Conservation (phyloP, 2,329 filamentous ascomycete species). For the Aspergillus hortae region DNA sequence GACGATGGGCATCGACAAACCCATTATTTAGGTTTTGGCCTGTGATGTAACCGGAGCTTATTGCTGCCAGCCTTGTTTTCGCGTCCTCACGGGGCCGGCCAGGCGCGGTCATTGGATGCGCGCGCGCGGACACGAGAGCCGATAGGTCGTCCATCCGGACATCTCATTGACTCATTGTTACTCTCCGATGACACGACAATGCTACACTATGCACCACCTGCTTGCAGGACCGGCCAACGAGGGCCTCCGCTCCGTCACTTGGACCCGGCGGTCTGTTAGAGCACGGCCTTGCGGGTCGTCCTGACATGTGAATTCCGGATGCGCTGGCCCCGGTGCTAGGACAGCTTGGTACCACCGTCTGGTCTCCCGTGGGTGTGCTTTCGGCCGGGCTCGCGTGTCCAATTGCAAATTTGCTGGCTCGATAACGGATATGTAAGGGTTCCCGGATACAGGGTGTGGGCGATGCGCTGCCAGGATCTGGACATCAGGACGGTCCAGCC, state of each 20-base stretch:
- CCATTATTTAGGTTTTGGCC: conserved; percentile 2
- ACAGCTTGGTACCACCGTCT: background rate
- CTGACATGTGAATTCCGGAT: background rate
- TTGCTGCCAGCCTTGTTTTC: conserved; percentile 5
- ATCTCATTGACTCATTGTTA: conserved; percentile 10
- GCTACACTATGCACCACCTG: conserved; percentile 10
- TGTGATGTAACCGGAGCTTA: conserved; percentile 19
- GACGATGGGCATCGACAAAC: background rate
- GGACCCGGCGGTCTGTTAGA: background rate
- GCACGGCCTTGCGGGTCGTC: background rate
- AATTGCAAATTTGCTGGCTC: background rate
- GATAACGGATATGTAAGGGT: too few species aligned
- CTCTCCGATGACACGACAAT: conserved; percentile 13
- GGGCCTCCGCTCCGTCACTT: background rate
- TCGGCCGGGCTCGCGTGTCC: background rate
- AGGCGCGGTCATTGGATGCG: background rate
- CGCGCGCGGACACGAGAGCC: conserved; percentile 6
- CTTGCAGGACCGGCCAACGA: conserved; percentile 1
- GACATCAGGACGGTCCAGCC: too few species aligned
- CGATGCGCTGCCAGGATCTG: too few species aligned
- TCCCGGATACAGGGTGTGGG: too few species aligned
- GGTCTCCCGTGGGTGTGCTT: background rate
- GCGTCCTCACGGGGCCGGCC: background rate
- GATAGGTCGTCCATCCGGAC: background rate
- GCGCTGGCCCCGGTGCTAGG: background rate